Evolutionary conservation across 306 rosid genomes (phyloP).

Genomic region (Malus orientalis): DNA sequence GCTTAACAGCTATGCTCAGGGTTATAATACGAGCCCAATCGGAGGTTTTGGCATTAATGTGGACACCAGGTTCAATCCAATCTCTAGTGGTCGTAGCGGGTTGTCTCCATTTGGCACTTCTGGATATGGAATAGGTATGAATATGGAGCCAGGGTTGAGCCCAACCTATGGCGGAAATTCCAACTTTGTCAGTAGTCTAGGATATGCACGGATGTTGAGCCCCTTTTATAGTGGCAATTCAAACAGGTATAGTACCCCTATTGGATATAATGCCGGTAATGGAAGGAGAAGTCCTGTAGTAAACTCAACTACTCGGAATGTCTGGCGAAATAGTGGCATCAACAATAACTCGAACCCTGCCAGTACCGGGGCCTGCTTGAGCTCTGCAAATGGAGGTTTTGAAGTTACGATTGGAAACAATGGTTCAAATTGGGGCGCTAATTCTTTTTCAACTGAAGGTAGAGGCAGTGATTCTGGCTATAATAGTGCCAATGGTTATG

Average conservation of each 20-base stretch:
- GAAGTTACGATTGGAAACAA: slow-evolving; percentile 63
- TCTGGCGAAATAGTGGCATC: slow-evolving; percentile 77
- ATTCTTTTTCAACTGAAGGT: slow-evolving; percentile 43
- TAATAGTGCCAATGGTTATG: slow-evolving; percentile 48
- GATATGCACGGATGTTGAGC: slow-evolving; percentile 64
- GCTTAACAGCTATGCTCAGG: slow-evolving; percentile 61
- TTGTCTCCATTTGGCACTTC: slow-evolving; percentile 61
- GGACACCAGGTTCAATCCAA: slow-evolving; percentile 82
- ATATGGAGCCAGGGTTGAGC: slow-evolving; percentile 69
- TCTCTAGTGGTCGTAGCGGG: slow-evolving; percentile 61
- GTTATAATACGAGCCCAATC: slow-evolving; percentile 68
- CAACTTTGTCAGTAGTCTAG: slow-evolving; percentile 58
- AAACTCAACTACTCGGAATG: slow-evolving; percentile 67
- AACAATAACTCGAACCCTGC: slow-evolving; percentile 39
- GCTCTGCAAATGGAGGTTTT: slow-evolving; percentile 59
- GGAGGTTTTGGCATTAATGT: slow-evolving; percentile 83
- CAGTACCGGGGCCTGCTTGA: slow-evolving; percentile 46
- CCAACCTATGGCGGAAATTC: slow-evolving; percentile 60
- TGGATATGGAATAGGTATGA: slow-evolving; percentile 72
- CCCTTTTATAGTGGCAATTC: slow-evolving; percentile 62
- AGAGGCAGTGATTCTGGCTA: slow-evolving; percentile 59
- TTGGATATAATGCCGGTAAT: slow-evolving; percentile 53
- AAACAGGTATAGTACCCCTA: slow-evolving; percentile 62
- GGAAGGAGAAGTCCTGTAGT: slow-evolving; percentile 62
- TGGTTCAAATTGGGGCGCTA: slow-evolving; percentile 56